A percentile compares a stretch with the other conserved stretches of the same genome.
Conservation (phyloP, 192 early-diverging fungal genomes). For the Coemansia sp. region DNA sequence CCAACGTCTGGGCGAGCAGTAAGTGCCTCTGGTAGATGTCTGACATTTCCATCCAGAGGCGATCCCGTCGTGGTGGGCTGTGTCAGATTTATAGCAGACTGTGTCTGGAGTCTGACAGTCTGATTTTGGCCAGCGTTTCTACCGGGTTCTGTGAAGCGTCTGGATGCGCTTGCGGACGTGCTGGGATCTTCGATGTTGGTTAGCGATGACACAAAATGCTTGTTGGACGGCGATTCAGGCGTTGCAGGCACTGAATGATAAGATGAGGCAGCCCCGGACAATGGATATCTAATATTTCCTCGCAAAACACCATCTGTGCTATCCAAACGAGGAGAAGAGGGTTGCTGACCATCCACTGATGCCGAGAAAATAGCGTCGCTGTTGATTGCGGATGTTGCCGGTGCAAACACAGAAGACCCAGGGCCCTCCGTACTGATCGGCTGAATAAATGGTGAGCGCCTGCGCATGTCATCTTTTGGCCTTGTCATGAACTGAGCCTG, state of each 20-base stretch:
- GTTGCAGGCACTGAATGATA: constrained; percentile 9
- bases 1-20: no score
- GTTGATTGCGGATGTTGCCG: not conserved
- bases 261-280: constrained; percentile 16
- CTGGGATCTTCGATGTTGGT: constrained; percentile 21
- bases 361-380: not conserved
- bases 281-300: constrained; percentile 9
- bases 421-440: constrained; percentile 2
- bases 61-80: not conserved
- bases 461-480: not conserved
- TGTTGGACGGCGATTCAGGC: constrained; percentile 34
- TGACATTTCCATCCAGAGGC: constrained; percentile 1
- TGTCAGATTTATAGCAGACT: not conserved
- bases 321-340: constrained; percentile 6
- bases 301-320: constrained; percentile 18
- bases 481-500: not conserved
- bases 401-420: not conserved
- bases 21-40: not conserved
- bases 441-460: constrained; percentile 21
- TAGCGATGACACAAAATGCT: constrained; percentile 33
- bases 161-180: not conserved
- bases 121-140: not conserved
- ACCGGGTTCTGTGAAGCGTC: not conserved
- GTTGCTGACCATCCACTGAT: not conserved
- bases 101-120: not conserved